Evolutionary conservation across 78 protist species (phyloP).

Genomic region (Monosiga brevicollis): DNA sequence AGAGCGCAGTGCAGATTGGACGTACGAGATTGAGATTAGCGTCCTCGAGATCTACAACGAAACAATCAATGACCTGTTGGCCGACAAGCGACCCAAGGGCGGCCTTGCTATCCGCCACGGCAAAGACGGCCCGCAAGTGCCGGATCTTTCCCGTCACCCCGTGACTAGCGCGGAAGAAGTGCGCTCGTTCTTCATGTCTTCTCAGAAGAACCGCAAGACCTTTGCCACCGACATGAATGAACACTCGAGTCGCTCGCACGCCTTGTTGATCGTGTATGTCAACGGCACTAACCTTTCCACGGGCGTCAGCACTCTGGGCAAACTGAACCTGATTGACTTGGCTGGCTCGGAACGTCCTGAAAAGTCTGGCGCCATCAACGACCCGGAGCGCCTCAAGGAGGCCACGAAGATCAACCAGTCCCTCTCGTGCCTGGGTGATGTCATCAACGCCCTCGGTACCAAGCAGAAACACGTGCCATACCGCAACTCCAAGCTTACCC

Average conservation of each 20-base stretch:
- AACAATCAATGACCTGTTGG: slow-evolving; percentile 44
- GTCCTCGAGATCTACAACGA: slow-evolving; percentile 72
- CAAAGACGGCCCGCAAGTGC: not conserved
- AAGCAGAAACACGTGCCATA: slow-evolving; percentile 40
- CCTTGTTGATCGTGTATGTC: not conserved
- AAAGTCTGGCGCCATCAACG: slow-evolving; percentile 23
- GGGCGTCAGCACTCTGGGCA: not conserved
- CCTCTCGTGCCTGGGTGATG: slow-evolving; percentile 68
- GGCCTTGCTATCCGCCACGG: not conserved
- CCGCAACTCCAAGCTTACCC: slow-evolving; percentile 57
- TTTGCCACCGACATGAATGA: slow-evolving; percentile 15
- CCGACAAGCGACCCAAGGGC: not conserved
- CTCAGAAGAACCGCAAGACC: not conserved
- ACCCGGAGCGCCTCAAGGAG: slow-evolving; percentile 58
- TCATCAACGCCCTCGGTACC: slow-evolving; percentile 61
- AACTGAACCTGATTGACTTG: slow-evolving; percentile 54
- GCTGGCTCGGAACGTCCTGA: slow-evolving; percentile 69
- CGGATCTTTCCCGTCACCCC: not conserved
- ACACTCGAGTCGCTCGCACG: not conserved
- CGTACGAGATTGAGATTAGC: not conserved
- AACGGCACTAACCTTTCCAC: not conserved
- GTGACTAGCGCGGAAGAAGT: not conserved
- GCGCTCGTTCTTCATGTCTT: not conserved
- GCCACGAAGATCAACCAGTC: slow-evolving; percentile 76
- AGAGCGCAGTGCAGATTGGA: not conserved